Conservation (phyloP, 257 asterid genomes). For the Capsicum baccatum region DNA sequence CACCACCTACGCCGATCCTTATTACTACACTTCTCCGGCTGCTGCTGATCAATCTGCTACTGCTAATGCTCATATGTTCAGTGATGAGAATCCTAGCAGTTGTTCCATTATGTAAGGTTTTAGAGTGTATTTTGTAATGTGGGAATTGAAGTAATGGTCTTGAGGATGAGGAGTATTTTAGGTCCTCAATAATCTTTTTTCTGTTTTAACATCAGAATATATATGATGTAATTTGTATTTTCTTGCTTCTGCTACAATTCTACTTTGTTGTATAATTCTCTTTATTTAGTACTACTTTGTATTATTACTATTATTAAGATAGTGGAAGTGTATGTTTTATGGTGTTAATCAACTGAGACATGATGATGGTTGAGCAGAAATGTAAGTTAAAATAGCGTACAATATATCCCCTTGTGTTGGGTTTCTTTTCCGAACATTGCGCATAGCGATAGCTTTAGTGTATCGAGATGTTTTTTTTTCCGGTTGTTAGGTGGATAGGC, state of each 20-base stretch:
- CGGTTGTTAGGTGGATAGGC: background rate
- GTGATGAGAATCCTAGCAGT: conserved; percentile 66
- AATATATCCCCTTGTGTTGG: too few relatives aligned
- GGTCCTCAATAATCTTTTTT: conserved; percentile 8
- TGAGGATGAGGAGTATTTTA: conserved; percentile 26
- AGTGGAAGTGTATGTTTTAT: background rate
- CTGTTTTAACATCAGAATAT: background rate
- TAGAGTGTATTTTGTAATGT: conserved; percentile 29
- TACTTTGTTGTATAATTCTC: conserved; percentile 21
- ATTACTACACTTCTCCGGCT: conserved; percentile 25
- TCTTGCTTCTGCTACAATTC: background rate
- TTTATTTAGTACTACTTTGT: background rate
- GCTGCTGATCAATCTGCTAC: conserved; percentile 41
- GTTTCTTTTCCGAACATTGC: too few relatives aligned
- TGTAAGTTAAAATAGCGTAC: too few relatives aligned
- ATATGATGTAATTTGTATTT: conserved; percentile 18
- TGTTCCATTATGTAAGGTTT: conserved; percentile 65
- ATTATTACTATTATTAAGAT: background rate
- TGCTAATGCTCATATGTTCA: conserved; percentile 48
- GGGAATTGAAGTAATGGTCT: conserved; percentile 33
- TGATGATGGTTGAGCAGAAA: too few relatives aligned
- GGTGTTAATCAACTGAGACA: too few relatives aligned
- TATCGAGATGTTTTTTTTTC: too few relatives aligned
- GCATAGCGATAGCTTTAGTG: too few relatives aligned
- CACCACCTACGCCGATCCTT: conserved; percentile 31